Evolutionary conservation across 345 rosid genomes (phyloP).

Genomic region (Hibiscus mutabilis): DNA sequence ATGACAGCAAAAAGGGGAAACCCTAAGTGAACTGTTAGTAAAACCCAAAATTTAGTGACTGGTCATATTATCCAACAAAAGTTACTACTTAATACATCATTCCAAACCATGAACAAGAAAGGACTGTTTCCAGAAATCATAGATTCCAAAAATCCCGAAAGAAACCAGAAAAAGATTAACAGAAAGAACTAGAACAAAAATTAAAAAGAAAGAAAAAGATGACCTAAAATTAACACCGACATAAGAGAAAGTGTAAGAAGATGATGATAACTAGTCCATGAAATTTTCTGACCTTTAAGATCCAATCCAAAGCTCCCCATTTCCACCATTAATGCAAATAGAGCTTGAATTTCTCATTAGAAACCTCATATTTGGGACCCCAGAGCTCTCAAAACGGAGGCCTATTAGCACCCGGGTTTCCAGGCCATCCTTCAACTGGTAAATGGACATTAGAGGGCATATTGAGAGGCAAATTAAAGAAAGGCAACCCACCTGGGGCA

Average conservation of each 20-base stretch:
- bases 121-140: slow-evolving; percentile 24
- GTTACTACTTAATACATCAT: neutral
- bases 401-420: slow-evolving; percentile 47
- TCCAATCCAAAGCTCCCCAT: neutral
- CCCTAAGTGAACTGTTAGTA: slow-evolving; percentile 1
- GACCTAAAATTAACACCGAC: slow-evolving; percentile 22
- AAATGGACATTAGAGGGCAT: slow-evolving; percentile 63
- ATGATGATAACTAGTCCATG: slow-evolving; percentile 1
- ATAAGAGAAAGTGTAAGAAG: slow-evolving; percentile 1
- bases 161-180: neutral
- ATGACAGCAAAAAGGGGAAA: neutral
- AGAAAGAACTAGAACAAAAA: neutral
- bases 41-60: no score
- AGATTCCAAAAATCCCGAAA: slow-evolving; percentile 12
- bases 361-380: neutral
- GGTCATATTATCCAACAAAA: no score
- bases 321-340: slow-evolving; percentile 6
- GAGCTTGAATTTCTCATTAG: slow-evolving; percentile 25
- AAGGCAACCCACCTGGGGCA: slow-evolving; percentile 65
- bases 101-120: slow-evolving; percentile 19
- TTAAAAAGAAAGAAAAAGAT: neutral
- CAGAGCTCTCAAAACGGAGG: slow-evolving; percentile 46
- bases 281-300: slow-evolving; percentile 24
- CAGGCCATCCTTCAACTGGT: slow-evolving; percentile 77
- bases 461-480: slow-evolving; percentile 73